Evolutionary conservation across 169 alveolate genomes (phyloP).

Genomic region (Besnoitia besnoiti): DNA sequence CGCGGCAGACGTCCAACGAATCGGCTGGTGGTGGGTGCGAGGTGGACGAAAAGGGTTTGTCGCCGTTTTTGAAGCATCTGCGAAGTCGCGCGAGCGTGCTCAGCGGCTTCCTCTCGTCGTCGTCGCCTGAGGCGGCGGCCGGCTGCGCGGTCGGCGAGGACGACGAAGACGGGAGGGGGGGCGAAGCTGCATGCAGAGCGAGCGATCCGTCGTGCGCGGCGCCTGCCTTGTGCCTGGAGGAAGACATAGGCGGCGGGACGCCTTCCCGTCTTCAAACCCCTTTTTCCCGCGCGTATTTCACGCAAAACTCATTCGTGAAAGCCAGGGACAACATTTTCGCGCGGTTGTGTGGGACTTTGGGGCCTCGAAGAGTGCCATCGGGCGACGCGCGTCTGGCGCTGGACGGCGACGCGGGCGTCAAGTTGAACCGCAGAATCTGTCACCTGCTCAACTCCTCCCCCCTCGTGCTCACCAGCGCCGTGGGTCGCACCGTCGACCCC

Average conservation of each 20-base stretch:
- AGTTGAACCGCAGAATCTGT: background rate
- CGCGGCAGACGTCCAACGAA: background rate
- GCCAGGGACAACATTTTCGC: background rate
- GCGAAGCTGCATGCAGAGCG: background rate
- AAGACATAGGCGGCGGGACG: too few relatives aligned
- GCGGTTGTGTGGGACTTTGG: background rate
- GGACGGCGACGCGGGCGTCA: background rate
- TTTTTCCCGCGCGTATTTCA: background rate
- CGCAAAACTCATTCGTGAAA: background rate
- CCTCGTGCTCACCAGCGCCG: background rate
- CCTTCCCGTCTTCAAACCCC: too few relatives aligned
- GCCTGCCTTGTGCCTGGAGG: too few relatives aligned
- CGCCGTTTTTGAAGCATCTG: background rate
- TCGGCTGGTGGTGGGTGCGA: background rate
- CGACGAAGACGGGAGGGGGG: background rate
- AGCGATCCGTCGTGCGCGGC: too few relatives aligned
- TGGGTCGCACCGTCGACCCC: background rate
- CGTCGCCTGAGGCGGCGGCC: background rate
- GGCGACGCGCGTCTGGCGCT: background rate
- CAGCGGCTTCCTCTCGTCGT: background rate
- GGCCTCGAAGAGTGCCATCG: background rate
- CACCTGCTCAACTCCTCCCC: background rate
- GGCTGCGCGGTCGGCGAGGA: background rate
- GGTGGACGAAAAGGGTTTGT: background rate
- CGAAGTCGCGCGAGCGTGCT: background rate